Percentiles rank a stretch among this genome's conserved stretches.
Conservation (phyloP, 208 protist species). For the Leishmania tropica region DNA sequence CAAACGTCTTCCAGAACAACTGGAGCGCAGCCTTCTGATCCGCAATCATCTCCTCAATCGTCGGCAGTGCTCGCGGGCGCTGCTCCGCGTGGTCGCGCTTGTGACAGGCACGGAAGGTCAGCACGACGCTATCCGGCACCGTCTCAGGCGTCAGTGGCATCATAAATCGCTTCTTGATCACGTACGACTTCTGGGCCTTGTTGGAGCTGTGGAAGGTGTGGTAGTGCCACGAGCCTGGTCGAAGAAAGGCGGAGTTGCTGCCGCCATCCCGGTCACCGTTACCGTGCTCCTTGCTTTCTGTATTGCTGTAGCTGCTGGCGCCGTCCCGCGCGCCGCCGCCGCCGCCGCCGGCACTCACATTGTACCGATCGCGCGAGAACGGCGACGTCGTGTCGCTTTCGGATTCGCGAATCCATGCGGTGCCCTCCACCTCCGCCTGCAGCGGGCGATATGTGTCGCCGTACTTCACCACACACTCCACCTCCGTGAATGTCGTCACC, state of each 20-base stretch:
- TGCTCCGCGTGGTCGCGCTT: slow-evolving; percentile 18
- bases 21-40: slow-evolving; percentile 45
- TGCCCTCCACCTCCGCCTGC: slow-evolving; percentile 32
- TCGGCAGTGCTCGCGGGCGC: slow-evolving; percentile 35
- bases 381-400: slow-evolving; percentile 14
- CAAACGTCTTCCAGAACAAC: slow-evolving; percentile 70
- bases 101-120: slow-evolving; percentile 74
- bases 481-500: slow-evolving; percentile 66
- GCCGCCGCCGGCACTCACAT: slow-evolving; percentile 13
- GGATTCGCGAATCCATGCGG: slow-evolving; percentile 13
- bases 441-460: slow-evolving; percentile 22
- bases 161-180: slow-evolving; percentile 75
- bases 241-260: slow-evolving; percentile 5
- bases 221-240: slow-evolving; percentile 26
- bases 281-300: slow-evolving; percentile 19
- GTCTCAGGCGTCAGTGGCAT: slow-evolving; percentile 45
- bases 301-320: slow-evolving; percentile 29
- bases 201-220: slow-evolving; percentile 21
- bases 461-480: slow-evolving; percentile 65
- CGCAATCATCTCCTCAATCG: slow-evolving; percentile 46
- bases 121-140: slow-evolving; percentile 53
- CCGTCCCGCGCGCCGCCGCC: slow-evolving; percentile 11
- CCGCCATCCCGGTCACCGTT: slow-evolving; percentile 3
- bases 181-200: slow-evolving; percentile 36
- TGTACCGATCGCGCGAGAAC: slow-evolving; percentile 27